Conservation (phyloP, 2,329 filamentous ascomycete species). For the Septoria linicola region DNA sequence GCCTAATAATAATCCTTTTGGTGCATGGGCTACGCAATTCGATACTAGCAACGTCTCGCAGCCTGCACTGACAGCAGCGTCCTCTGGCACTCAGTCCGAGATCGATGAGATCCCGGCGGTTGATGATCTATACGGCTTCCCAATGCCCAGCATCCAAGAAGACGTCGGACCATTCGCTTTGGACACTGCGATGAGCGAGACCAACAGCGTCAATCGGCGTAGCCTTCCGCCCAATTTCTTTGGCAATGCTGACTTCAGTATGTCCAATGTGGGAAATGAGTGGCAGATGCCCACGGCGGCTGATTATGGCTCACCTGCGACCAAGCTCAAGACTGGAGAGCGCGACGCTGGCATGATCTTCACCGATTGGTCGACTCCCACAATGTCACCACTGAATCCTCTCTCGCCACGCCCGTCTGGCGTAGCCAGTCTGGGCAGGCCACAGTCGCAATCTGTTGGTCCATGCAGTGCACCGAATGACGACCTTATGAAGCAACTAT, state of each 20-base stretch:
- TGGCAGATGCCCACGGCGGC: constrained; percentile 25
- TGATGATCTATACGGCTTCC: constrained; percentile 35
- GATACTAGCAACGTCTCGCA: constrained; percentile 33
- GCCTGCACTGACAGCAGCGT: constrained; percentile 41
- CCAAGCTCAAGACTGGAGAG: constrained; percentile 18
- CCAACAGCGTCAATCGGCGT: constrained; percentile 30
- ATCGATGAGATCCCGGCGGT: constrained; percentile 39
- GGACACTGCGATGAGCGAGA: constrained; percentile 13
- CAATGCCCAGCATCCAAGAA: constrained; percentile 37
- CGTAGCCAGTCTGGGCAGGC: constrained; percentile 23
- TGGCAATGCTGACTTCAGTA: constrained; percentile 29
- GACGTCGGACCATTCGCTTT: constrained; percentile 24
- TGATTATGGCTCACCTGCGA: constrained; percentile 14
- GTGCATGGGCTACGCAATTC: constrained; percentile 33
- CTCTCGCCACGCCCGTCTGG: constrained; percentile 20
- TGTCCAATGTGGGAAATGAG: constrained; percentile 21
- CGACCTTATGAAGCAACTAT: constrained; percentile 35
- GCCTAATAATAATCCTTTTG: constrained; percentile 38
- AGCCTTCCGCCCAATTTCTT: constrained; percentile 38
- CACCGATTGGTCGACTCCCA: constrained; percentile 28
- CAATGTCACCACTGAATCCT: constrained; percentile 20
- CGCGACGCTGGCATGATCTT: constrained; percentile 19
- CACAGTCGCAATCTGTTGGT: constrained; percentile 33
- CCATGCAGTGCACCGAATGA: constrained; percentile 32
- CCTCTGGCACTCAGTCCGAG: constrained; percentile 41